These are phyloP conservation scores for Skeletonema menzelii DNA, from an alignment of 108 stramenopile species.

Conservation along the genomic window DNA sequence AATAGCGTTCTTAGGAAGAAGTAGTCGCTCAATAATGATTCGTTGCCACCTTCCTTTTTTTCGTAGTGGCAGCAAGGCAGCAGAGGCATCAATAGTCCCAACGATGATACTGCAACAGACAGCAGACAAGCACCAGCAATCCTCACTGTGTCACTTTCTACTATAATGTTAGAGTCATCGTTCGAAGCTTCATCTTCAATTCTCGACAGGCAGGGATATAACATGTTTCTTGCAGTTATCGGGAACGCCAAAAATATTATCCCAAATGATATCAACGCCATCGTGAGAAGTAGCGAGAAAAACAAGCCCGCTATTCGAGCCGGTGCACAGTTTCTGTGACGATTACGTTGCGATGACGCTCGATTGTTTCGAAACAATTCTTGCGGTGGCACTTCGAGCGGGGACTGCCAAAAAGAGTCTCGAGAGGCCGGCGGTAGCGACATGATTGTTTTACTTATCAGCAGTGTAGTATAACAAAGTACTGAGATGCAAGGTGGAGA, in stretches of 20 bases:
- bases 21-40: slow-evolving; percentile 9
- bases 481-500: too few relatives aligned
- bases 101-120: slow-evolving; percentile 34
- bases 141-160: slow-evolving; percentile 36
- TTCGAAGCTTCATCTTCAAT: slow-evolving; percentile 31
- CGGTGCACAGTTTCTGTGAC: neutral
- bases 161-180: slow-evolving; percentile 2
- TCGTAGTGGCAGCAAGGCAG: slow-evolving; percentile 32
- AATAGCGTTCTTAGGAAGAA: slow-evolving; percentile 31
- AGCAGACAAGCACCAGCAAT: slow-evolving; percentile 40
- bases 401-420: neutral
- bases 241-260: slow-evolving; percentile 30
- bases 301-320: slow-evolving; percentile 6
- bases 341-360: neutral
- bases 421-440: neutral
- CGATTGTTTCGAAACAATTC: neutral
- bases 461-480: too few relatives aligned
- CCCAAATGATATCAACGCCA: slow-evolving; percentile 22
- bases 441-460: neutral
- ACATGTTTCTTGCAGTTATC: slow-evolving; percentile 19
- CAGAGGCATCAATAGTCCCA: slow-evolving; percentile 26
- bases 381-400: neutral
- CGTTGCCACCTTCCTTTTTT: neutral
- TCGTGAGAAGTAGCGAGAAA: slow-evolving; percentile 16
- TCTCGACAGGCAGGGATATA: slow-evolving; percentile 40